These are phyloP conservation scores for Botrytis paeoniae DNA, from an alignment of 2,329 filamentous ascomycete species.

Conservation along the genomic window DNA sequence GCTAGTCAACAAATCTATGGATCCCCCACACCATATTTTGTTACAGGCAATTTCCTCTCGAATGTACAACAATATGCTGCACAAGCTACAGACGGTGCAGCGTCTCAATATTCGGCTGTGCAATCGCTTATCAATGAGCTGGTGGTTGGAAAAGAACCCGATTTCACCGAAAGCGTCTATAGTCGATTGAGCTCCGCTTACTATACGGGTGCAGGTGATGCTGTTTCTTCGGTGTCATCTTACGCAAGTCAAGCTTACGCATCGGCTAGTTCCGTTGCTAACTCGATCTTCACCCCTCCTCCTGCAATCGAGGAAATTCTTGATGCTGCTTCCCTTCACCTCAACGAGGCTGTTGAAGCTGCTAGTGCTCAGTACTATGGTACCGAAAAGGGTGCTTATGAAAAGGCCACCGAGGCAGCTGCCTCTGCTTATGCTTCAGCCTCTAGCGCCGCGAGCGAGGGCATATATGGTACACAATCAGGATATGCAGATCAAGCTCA, in stretches of 20 bases:
- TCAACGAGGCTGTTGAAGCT: constrained; percentile 57
- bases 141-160: constrained; percentile 71
- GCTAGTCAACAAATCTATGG: constrained; percentile 38
- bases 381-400: constrained; percentile 50
- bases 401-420: constrained; percentile 53
- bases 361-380: constrained; percentile 58
- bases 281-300: constrained; percentile 53
- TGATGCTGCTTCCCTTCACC: constrained; percentile 52
- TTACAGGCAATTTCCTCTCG: constrained; percentile 44
- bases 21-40: constrained; percentile 36
- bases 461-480: constrained; percentile 53
- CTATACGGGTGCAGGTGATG: constrained; percentile 53
- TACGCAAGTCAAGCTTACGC: constrained; percentile 48
- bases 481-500: constrained; percentile 53
- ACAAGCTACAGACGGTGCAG: constrained; percentile 59
- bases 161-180: constrained; percentile 78
- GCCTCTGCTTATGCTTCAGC: constrained; percentile 51
- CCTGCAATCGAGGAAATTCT: constrained; percentile 57
- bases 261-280: constrained; percentile 45
- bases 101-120: constrained; percentile 65
- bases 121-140: constrained; percentile 73
- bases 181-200: constrained; percentile 69
- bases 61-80: constrained; percentile 57
- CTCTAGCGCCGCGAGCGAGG: constrained; percentile 49
- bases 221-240: constrained; percentile 49